Evolutionary conservation across 2,329 filamentous ascomycete genomes (phyloP).

Genomic region (Neofusicoccum parvum): DNA sequence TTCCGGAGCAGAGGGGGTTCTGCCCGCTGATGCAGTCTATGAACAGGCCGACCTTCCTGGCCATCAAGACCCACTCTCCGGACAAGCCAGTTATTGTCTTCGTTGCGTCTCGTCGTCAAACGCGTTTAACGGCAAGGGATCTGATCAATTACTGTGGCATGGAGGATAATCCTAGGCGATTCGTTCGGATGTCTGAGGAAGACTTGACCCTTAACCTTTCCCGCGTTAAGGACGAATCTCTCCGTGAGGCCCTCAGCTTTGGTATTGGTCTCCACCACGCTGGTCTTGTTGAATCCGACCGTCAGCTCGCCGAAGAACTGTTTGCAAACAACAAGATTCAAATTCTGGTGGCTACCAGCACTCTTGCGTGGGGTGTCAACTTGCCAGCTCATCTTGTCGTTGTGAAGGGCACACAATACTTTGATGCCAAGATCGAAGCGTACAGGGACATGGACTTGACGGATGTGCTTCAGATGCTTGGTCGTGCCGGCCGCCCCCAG

Average conservation of each 20-base stretch:
- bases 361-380: constrained; percentile 97
- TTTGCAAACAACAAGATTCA: constrained; percentile 99
- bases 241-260: constrained; percentile 93
- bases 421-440: constrained; percentile 94
- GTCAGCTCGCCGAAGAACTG: constrained; percentile 87
- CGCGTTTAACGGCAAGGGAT: constrained; percentile 90
- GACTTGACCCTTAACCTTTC: constrained; percentile 86
- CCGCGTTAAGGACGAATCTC: constrained; percentile 87
- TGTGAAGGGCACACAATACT: constrained; percentile 97
- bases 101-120: constrained; percentile 92
- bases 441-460: constrained; percentile 99
- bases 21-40: constrained; percentile 98
- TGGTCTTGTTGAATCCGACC: constrained; percentile 91
- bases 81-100: constrained; percentile 98
- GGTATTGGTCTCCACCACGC: constrained; percentile 97
- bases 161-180: constrained; percentile 94
- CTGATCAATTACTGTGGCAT: constrained; percentile 97
- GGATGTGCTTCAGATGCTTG: constrained; percentile 96
- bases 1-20: constrained; percentile 92
- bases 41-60: constrained; percentile 95
- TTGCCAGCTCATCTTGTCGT: constrained; percentile 94
- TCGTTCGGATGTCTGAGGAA: constrained; percentile 92
- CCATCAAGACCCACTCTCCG: constrained; percentile 94
- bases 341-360: constrained; percentile 92
- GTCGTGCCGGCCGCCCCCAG: constrained; percentile 90